Evolutionary conservation across 2,329 filamentous ascomycete genomes (phyloP).

Genomic region (Fusarium cyanostomum): DNA sequence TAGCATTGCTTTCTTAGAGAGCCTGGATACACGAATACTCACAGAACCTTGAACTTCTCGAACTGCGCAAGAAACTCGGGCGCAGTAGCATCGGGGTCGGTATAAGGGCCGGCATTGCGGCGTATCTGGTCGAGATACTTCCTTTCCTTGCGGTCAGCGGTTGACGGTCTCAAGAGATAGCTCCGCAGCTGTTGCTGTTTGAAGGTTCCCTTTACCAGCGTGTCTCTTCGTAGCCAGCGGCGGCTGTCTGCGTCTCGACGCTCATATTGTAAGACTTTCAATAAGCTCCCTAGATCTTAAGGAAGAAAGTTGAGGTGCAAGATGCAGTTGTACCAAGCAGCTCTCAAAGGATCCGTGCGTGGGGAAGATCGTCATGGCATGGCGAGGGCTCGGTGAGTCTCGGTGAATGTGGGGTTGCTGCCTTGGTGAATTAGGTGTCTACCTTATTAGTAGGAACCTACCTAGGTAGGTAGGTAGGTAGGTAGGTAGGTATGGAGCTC

Average conservation of each 20-base stretch:
- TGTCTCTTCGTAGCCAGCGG: slow-evolving; percentile 41
- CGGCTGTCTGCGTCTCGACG: slow-evolving; percentile 30
- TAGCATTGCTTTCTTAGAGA: slow-evolving; percentile 12
- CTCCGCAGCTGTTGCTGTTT: slow-evolving; percentile 2
- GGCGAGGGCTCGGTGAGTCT: slow-evolving; percentile 42
- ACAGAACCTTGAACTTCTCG: slow-evolving; percentile 80
- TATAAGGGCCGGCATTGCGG: slow-evolving; percentile 80
- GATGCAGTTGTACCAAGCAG: slow-evolving; percentile 13
- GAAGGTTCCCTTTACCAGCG: slow-evolving; percentile 46
- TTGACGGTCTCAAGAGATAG: slow-evolving; percentile 18
- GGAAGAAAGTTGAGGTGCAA: slow-evolving; percentile 1
- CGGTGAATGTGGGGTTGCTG: slow-evolving; percentile 48
- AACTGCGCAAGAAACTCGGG: slow-evolving; percentile 65
- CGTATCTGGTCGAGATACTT: slow-evolving; percentile 85
- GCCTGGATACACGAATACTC: slow-evolving; percentile 47
- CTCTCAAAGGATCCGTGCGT: slow-evolving; percentile 19
- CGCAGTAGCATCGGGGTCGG: slow-evolving; percentile 67
- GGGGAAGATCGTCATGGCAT: slow-evolving; percentile 36
- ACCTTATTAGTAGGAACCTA: background rate
- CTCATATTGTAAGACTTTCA: slow-evolving; percentile 36
- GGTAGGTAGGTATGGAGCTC: no score
- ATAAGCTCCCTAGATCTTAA: background rate
- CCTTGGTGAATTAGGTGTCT: slow-evolving; percentile 16
- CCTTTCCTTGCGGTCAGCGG: slow-evolving; percentile 59
- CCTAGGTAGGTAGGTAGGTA: no score